Evolutionary conservation across 768 basidiomycete species (phyloP).

Genomic region (Clavaria fumosa): DNA sequence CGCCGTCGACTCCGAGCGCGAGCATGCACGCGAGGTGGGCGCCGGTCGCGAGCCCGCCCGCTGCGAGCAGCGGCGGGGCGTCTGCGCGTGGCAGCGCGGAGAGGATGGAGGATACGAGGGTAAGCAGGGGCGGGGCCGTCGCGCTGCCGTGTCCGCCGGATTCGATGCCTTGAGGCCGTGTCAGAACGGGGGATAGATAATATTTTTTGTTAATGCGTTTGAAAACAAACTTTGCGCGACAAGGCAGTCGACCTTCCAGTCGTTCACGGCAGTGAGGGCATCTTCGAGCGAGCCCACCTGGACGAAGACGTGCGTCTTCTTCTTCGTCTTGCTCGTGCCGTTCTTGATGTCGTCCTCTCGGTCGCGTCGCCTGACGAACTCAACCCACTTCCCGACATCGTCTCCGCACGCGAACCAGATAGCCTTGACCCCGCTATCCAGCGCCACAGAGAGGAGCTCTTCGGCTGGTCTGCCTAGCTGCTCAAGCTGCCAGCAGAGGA

Average conservation of each 20-base stretch:
- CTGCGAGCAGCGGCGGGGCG: constrained; percentile 46
- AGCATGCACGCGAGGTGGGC: constrained; percentile 50
- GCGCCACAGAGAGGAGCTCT: constrained; percentile 30
- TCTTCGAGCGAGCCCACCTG: constrained; percentile 48
- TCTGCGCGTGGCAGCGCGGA: constrained; percentile 24
- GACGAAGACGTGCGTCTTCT: constrained; percentile 42
- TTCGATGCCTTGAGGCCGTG: constrained; percentile 41
- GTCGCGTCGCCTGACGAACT: constrained; percentile 41
- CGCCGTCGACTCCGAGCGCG: constrained; percentile 51
- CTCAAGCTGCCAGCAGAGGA: constrained; percentile 59
- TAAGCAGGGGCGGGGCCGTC: constrained; percentile 41
- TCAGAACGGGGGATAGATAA: constrained; percentile 4
- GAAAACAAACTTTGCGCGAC: constrained; percentile 54
- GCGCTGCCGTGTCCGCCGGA: constrained; percentile 63
- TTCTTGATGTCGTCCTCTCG: constrained; percentile 28
- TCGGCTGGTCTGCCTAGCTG: constrained; percentile 23
- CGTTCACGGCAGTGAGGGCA: constrained; percentile 39
- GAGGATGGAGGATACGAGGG: constrained; percentile 41
- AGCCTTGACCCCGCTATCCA: constrained; percentile 42
- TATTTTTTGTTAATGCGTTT: constrained; percentile 1
- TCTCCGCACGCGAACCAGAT: constrained; percentile 67
- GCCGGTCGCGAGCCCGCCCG: constrained; percentile 58
- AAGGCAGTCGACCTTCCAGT: constrained; percentile 61
- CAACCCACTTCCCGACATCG: constrained; percentile 43
- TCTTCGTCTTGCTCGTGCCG: constrained; percentile 15